Evolutionary conservation across 1,284 basidiomycete genomes (phyloP), one percentile per base, ranked within the genome.

Genomic region (Polyporus tsugae): DNA sequence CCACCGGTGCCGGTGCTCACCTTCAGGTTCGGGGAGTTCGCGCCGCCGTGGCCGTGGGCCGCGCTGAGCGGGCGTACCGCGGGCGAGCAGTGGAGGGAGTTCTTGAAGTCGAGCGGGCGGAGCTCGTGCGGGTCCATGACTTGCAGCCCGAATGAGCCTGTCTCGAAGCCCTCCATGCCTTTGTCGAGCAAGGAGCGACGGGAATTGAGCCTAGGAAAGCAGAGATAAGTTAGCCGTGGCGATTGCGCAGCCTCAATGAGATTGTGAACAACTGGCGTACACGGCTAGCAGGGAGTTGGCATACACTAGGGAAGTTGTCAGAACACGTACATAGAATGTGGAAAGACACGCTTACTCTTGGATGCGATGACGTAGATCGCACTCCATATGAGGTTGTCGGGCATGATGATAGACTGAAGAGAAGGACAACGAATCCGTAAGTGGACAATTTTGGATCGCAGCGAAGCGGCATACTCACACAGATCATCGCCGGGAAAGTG

Each of bases 131-230:
- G 52, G 29, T 53, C 52, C 22, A 53, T 11, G 22, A 64, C 38
- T n/a, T 61, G 29, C n/a, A 65, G 42, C 17, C 64, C 64, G 46
- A 65, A 65, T 13, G 64, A 60, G 60, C 64, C 64, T 19, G 64
- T 61, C 29, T 65, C 64, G 35, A 41, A 39, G 17, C 64, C 59
- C 11, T 65, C 58, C n/a, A 57, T 11, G 29, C 64, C 64, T 17
- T 33, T 52, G 25, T 65, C 58, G 2, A 60, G 17, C 44, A 65
- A 9, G 2, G 64, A 65, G 5, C 46, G 58, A 38, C 64, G 58
- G 5, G 64, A 65, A 38, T 65, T 65, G 22, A 65, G 64, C 15
- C 64, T 65, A 13, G 39, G 39, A 41, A 13, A 41, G 53, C 5
- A 29, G 1, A 19, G 4, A 29, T 15, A 29, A 19, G 19, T 49